Evolutionary conservation across 208 protist genomes (phyloP).

Genomic region (Blechomonas ayalai): DNA sequence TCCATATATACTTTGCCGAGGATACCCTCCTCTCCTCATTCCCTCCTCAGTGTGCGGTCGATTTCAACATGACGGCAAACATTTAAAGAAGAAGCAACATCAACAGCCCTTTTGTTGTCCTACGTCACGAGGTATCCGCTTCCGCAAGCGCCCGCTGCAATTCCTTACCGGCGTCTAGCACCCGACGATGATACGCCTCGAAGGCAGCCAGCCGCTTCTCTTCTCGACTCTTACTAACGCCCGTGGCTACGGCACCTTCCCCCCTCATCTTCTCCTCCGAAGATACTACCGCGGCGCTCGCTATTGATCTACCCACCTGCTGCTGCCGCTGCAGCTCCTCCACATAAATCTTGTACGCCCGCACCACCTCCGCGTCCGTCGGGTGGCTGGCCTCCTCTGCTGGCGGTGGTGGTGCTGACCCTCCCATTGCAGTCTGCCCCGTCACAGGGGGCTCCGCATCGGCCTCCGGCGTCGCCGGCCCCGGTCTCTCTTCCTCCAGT

Average conservation of each 20-base stretch:
- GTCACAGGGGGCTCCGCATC: not conserved
- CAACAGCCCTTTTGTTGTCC: not conserved
- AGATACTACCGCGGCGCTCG: not conserved
- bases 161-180: constrained; percentile 17
- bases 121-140: not conserved
- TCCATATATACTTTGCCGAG: no score
- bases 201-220: constrained; percentile 11
- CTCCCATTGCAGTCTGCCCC: not conserved
- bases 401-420: not conserved
- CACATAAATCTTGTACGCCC: constrained; percentile 25
- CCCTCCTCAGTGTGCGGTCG: not conserved
- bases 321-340: not conserved
- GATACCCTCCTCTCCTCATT: constrained; percentile 3
- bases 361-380: constrained; percentile 13
- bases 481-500: not conserved
- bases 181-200: constrained; percentile 9
- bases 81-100: not conserved
- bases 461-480: not conserved
- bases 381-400: not conserved
- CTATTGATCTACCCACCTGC: not conserved
- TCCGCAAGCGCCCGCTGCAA: constrained; percentile 11
- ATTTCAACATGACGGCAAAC: not conserved
- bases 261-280: not conserved
- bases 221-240: not conserved
- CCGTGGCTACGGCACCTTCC: not conserved